phyloP scores from a whole-genome alignment of 495 filamentous ascomycete genomes.

The Pyrenula massariospora region DNA sequence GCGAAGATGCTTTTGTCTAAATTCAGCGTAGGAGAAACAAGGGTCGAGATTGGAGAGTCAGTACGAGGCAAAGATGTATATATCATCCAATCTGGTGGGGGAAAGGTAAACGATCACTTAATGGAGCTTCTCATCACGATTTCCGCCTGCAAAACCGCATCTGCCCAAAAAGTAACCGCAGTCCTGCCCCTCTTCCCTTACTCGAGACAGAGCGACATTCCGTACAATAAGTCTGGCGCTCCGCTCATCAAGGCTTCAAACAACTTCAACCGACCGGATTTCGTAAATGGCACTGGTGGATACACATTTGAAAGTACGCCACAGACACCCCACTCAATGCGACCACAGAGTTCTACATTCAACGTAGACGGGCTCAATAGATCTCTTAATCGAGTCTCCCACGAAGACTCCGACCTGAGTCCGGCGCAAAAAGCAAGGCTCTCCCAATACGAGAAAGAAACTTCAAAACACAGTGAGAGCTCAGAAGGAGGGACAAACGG shows the following conservation, averaged over 20 bases:
- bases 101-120: constrained; percentile 89
- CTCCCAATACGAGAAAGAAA: constrained; percentile 27
- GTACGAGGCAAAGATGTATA: constrained; percentile 97
- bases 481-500: constrained; percentile 23
- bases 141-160: constrained; percentile 93
- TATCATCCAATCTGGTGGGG: constrained; percentile 82
- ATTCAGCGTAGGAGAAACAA: constrained; percentile 88
- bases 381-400: constrained; percentile 48
- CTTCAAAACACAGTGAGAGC: constrained; percentile 44
- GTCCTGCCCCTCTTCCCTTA: constrained; percentile 96
- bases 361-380: constrained; percentile 49
- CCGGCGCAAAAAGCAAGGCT: constrained; percentile 21
- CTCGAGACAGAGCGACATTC: constrained; percentile 85
- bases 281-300: constrained; percentile 38
- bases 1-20: constrained; percentile 76
- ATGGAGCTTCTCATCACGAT: constrained; percentile 94
- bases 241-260: constrained; percentile 61
- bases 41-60: constrained; percentile 89
- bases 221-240: constrained; percentile 89
- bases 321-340: constrained; percentile 63
- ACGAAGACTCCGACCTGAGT: constrained; percentile 30
- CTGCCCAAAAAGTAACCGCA: constrained; percentile 79
- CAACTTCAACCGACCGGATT: constrained; percentile 13
- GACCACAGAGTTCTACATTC: constrained; percentile 49
- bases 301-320: constrained; percentile 94